Evolutionary conservation across 495 filamentous ascomycete genomes (phyloP).

Genomic region (Aspergillus steynii): DNA sequence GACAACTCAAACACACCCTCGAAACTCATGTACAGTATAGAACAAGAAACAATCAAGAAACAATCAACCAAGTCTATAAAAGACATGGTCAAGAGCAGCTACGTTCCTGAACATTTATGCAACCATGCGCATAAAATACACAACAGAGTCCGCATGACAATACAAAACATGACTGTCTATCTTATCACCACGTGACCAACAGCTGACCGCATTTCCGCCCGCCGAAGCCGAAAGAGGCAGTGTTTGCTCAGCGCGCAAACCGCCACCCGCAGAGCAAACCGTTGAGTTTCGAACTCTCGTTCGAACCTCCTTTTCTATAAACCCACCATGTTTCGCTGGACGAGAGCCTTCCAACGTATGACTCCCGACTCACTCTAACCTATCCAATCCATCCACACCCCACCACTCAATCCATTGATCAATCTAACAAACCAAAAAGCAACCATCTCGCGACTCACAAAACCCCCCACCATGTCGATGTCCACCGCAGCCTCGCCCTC

Average conservation of each 20-base stretch:
- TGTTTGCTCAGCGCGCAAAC: neutral
- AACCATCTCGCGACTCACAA: slow-evolving; percentile 27
- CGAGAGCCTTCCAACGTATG: slow-evolving; percentile 21
- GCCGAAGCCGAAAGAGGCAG: too few relatives aligned
- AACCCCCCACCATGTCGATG: slow-evolving; percentile 15
- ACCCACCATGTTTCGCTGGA: slow-evolving; percentile 28
- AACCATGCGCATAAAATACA: too few relatives aligned
- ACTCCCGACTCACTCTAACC: too few relatives aligned
- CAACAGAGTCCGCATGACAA: too few relatives aligned
- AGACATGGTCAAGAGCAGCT: too few relatives aligned
- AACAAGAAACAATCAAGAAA: too few relatives aligned
- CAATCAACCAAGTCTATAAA: too few relatives aligned
- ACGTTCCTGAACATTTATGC: too few relatives aligned
- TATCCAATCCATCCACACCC: neutral
- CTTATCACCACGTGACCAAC: neutral
- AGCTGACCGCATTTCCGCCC: neutral
- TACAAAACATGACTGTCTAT: neutral
- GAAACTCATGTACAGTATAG: too few relatives aligned
- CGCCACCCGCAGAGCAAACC: neutral
- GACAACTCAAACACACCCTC: too few relatives aligned
- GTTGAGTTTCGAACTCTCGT: neutral
- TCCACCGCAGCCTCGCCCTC: slow-evolving; percentile 27
- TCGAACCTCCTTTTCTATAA: slow-evolving; percentile 5
- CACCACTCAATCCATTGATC: neutral
- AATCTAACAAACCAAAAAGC: slow-evolving; percentile 5